A percentile compares a stretch with the other conserved stretches of the same genome.
These are phyloP conservation scores for Gossypium aridum DNA, from an alignment of 441 rosid genomes.

Conservation along the genomic window DNA sequence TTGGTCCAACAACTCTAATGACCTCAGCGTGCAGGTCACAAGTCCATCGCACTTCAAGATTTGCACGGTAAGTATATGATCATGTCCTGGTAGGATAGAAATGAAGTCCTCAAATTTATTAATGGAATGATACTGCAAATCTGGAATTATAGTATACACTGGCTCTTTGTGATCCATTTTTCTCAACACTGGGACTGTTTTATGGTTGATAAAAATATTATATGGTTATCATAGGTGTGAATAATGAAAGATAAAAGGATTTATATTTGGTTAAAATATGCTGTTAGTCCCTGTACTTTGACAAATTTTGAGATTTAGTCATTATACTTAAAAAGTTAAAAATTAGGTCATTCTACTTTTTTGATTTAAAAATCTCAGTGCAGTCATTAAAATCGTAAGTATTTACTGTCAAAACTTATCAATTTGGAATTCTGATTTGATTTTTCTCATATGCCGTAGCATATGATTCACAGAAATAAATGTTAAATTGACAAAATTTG, in stretches of 20 bases:
- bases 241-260: not conserved
- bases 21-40: slow-evolving; percentile 6
- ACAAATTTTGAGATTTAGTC: not conserved
- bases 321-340: not conserved
- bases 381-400: not conserved
- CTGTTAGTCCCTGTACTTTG: not conserved
- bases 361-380: not conserved
- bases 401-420: not conserved
- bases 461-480: not conserved
- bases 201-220: not conserved
- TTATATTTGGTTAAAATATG: not conserved
- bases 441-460: not conserved
- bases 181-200: not conserved
- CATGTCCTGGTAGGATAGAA: not conserved
- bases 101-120: not conserved
- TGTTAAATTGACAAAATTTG: not conserved
- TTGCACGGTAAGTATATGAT: slow-evolving; percentile 56
- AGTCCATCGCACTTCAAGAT: slow-evolving; percentile 54
- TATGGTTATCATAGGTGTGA: not conserved
- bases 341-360: not conserved
- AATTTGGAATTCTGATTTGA: not conserved
- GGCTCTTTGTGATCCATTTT: not conserved
- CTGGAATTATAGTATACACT: not conserved
- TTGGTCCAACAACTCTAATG: slow-evolving; percentile 49
- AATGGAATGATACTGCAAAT: not conserved